Conservation (phyloP, 2,329 filamentous ascomycete genomes). For the Furcasterigmium sp. region DNA sequence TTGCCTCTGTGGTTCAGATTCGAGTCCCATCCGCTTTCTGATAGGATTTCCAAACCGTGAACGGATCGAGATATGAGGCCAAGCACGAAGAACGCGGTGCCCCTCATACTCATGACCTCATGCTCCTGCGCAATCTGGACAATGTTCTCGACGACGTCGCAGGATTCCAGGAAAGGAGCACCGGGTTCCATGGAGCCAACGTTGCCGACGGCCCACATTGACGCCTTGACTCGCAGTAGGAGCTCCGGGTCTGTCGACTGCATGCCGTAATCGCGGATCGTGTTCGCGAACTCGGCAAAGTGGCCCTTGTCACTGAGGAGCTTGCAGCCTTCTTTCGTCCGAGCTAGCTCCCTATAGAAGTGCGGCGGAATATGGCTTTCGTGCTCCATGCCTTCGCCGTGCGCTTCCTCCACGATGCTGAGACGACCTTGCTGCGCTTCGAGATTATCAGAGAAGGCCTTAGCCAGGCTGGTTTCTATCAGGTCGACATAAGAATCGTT, state of each 20-base stretch:
- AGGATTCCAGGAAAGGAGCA: constrained; percentile 86
- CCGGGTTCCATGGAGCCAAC: constrained; percentile 98
- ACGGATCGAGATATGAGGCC: constrained; percentile 88
- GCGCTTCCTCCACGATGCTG: constrained; percentile 54
- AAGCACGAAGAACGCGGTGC: constrained; percentile 94
- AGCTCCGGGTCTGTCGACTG: constrained; percentile 80
- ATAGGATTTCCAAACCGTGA: constrained; percentile 86
- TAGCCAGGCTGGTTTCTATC: constrained; percentile 91
- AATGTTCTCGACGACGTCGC: constrained; percentile 81
- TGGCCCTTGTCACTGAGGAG: constrained; percentile 89
- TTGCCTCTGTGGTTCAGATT: constrained; percentile 78
- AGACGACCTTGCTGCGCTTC: constrained; percentile 53
- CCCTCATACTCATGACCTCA: constrained; percentile 85
- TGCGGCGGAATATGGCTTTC: constrained; percentile 83
- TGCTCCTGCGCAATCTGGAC: constrained; percentile 83
- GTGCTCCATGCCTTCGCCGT: constrained; percentile 49
- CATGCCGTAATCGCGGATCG: constrained; percentile 82
- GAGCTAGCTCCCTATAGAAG: constrained; percentile 92
- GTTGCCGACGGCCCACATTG: constrained; percentile 95
- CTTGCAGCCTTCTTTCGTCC: constrained; percentile 87
- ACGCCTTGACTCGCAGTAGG: constrained; percentile 91
- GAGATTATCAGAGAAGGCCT: constrained; percentile 67
- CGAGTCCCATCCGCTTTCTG: constrained; percentile 88
- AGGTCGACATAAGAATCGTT: constrained; percentile 95
- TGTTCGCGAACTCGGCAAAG: constrained; percentile 87